Evolutionary conservation across 1,284 basidiomycete genomes (phyloP).

Genomic region (Papiliotrema laurentii): DNA sequence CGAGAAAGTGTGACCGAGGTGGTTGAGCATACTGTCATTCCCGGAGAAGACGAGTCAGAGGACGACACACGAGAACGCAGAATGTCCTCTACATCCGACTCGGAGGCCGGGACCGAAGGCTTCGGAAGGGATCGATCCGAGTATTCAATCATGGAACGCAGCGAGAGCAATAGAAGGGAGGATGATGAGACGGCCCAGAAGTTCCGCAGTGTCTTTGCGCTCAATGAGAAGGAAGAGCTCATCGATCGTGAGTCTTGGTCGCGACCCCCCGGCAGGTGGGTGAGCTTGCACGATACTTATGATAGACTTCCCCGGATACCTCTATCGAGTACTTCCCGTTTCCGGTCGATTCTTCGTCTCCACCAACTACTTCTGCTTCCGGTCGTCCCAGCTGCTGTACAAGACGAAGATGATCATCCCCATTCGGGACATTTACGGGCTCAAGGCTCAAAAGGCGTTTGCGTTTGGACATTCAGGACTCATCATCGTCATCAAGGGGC

Average conservation of each 20-base stretch:
- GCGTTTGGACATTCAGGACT: constrained; percentile 84
- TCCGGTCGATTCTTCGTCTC: constrained; percentile 83
- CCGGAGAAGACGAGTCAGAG: constrained; percentile 11
- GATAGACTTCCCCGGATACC: constrained; percentile 78
- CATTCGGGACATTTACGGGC: constrained; percentile 75
- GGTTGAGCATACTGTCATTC: constrained; percentile 15
- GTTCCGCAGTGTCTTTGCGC: constrained; percentile 72
- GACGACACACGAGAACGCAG: not conserved
- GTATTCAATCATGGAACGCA: constrained; percentile 59
- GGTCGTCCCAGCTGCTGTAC: constrained; percentile 69
- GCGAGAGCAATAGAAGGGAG: constrained; percentile 25
- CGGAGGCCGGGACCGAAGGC: not conserved
- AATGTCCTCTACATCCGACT: not conserved
- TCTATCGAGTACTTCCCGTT: constrained; percentile 79
- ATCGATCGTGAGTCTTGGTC: constrained; percentile 66
- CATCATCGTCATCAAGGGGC: constrained; percentile 83
- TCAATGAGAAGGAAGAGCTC: constrained; percentile 78
- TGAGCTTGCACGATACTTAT: not conserved
- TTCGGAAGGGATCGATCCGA: constrained; percentile 50
- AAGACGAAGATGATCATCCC: constrained; percentile 93
- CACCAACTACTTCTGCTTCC: constrained; percentile 83
- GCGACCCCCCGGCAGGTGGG: no score
- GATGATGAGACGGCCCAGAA: constrained; percentile 44
- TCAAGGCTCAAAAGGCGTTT: constrained; percentile 79
- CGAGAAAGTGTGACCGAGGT: constrained; percentile 20